phyloP scores from a whole-genome alignment of 2,329 filamentous ascomycete genomes.

The Aureobasidium sp. region DNA sequence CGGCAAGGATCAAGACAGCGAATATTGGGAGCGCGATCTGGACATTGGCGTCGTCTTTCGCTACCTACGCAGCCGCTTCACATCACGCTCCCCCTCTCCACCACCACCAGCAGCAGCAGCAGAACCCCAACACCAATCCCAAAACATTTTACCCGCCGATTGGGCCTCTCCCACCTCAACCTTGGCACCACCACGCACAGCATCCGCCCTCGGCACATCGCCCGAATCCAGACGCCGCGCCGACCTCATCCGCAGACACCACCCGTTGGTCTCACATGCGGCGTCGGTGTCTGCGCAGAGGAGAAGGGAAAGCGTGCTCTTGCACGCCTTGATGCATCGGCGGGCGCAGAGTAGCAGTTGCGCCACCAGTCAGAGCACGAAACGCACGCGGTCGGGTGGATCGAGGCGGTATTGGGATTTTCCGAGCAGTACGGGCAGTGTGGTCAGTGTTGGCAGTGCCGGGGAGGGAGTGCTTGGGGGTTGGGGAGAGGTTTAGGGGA shows the following conservation, averaged over 20 bases:
- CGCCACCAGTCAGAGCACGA: constrained; percentile 73
- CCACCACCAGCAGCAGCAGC: constrained; percentile 17
- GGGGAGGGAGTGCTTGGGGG: constrained; percentile 62
- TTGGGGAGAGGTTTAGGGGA: constrained; percentile 61
- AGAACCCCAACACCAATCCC: constrained; percentile 21
- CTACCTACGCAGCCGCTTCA: constrained; percentile 72
- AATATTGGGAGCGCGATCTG: constrained; percentile 90
- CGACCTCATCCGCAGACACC: constrained; percentile 79
- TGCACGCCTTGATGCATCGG: constrained; percentile 34
- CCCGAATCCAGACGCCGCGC: constrained; percentile 64
- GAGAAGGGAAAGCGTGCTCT: constrained; percentile 21
- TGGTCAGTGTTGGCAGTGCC: constrained; percentile 42
- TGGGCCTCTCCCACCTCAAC: constrained; percentile 26
- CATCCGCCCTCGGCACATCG: constrained; percentile 38
- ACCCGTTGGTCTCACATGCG: constrained; percentile 68
- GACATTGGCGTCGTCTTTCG: constrained; percentile 88
- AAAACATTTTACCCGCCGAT: constrained; percentile 27
- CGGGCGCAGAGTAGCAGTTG: constrained; percentile 54
- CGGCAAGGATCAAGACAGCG: constrained; percentile 44
- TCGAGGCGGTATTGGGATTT: constrained; percentile 90
- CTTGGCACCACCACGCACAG: constrained; percentile 21
- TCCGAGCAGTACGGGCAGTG: constrained; percentile 54
- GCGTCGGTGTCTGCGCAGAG: constrained; percentile 26
- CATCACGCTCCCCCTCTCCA: constrained; percentile 37
- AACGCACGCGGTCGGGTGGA: constrained; percentile 60